phyloP scores from a whole-genome alignment of 1,284 basidiomycete species.

The Pholiota adiposa region DNA sequence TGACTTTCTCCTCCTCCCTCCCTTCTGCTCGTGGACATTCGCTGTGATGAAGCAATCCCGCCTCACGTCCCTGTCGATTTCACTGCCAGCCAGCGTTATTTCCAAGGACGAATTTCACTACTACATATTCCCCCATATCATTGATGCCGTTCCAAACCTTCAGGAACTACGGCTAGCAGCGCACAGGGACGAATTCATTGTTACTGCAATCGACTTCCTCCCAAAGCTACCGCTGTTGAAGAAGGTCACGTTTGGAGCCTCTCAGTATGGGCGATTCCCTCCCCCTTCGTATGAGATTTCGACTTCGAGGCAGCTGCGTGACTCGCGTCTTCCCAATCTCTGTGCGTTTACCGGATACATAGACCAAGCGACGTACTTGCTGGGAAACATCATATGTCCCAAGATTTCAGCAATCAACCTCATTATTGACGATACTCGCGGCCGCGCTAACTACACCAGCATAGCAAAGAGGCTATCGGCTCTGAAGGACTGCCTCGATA shows the following conservation, averaged over 20 bases:
- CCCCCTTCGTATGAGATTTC: slow-evolving; percentile 2
- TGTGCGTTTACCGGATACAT: slow-evolving; percentile 1
- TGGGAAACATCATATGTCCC: slow-evolving; percentile 10
- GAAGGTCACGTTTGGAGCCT: slow-evolving; percentile 10
- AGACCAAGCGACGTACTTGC: slow-evolving; percentile 14
- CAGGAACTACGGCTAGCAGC: slow-evolving; percentile 10
- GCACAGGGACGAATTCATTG: background rate
- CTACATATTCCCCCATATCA: slow-evolving; percentile 13
- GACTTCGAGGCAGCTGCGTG: background rate
- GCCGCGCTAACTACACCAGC: background rate
- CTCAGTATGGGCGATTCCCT: background rate
- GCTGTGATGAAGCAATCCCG: slow-evolving; percentile 9
- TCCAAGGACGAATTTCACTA: slow-evolving; percentile 9
- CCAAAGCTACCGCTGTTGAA: background rate
- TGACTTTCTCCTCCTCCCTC: slow-evolving; percentile 20
- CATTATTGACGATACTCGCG: slow-evolving; percentile 12
- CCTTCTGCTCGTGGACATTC: slow-evolving; percentile 17
- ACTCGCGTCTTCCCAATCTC: background rate
- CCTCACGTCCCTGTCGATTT: slow-evolving; percentile 9
- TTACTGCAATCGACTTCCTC: slow-evolving; percentile 1
- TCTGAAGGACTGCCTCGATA: slow-evolving; percentile 1
- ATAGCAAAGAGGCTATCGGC: background rate
- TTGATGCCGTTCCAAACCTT: slow-evolving; percentile 8
- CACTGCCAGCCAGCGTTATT: slow-evolving; percentile 3
- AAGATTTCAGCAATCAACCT: slow-evolving; percentile 12